A percentile compares a stretch with the other conserved stretches of the same genome.
Conservation (phyloP, 192 early-diverging fungal species). For the Physocladia obscura region DNA sequence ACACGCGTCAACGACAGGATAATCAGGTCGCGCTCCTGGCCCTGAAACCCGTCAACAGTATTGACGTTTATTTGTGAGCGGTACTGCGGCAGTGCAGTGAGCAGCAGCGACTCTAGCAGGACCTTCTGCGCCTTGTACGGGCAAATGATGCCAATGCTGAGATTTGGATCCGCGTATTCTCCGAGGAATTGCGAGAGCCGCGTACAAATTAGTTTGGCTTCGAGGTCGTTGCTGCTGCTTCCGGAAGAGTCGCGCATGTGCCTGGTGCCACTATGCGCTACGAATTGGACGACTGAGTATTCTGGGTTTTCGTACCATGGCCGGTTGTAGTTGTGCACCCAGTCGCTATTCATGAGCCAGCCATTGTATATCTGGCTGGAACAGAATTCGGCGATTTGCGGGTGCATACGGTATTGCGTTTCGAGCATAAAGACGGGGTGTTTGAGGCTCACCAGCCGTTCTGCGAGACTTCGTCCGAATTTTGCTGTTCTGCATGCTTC, state of each 20-base stretch:
- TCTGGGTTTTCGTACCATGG: constrained; percentile 3
- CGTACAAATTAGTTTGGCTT: constrained; percentile 9
- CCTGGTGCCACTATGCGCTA: constrained; percentile 5
- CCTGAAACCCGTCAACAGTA: constrained; percentile 24
- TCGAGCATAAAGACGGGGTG: constrained; percentile 18
- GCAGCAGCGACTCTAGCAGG: neutral
- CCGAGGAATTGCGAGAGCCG: neutral
- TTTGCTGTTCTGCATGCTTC: constrained; percentile 1
- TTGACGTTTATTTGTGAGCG: neutral
- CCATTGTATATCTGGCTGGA: constrained; percentile 9
- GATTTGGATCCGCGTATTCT: neutral
- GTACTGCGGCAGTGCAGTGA: neutral
- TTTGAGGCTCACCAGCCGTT: neutral
- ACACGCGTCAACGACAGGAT: constrained; percentile 6
- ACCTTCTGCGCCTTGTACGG: constrained; percentile 21
- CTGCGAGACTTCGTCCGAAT: constrained; percentile 20
- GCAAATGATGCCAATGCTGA: constrained; percentile 15
- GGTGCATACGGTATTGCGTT: constrained; percentile 23
- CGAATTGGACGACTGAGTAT: constrained; percentile 7
- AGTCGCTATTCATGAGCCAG: constrained; percentile 15
- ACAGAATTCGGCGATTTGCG: constrained; percentile 7
- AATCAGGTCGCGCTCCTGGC: constrained; percentile 24
- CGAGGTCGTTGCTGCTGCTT: constrained; percentile 12
- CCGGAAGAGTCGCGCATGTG: constrained; percentile 3
- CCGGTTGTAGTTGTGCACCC: constrained; percentile 1